A percentile compares a stretch with the other conserved stretches of the same genome.
These are phyloP conservation scores for Fraxinus sp. DNA, from an alignment of 305 asterid species.

Conservation along the genomic window DNA sequence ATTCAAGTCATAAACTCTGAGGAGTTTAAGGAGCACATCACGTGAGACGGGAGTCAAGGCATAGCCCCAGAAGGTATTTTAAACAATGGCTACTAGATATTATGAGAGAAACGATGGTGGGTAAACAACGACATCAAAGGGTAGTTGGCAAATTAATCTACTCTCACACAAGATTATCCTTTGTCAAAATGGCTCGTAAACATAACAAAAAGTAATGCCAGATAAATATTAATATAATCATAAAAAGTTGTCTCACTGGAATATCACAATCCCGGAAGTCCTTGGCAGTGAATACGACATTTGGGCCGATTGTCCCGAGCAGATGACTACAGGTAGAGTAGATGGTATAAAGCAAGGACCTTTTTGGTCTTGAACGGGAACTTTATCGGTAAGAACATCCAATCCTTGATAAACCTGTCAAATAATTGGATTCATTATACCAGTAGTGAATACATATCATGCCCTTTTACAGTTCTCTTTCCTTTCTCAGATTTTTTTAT, in stretches of 20 bases:
- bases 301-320: conserved; percentile 69
- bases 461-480: not conserved
- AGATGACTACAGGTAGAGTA: conserved; percentile 35
- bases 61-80: not conserved
- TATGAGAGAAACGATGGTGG: not conserved
- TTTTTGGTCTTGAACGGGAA: conserved; percentile 61
- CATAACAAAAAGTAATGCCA: not conserved
- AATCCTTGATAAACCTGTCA: conserved; percentile 68
- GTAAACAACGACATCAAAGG: not conserved
- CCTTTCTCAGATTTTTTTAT: not conserved
- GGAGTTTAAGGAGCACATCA: not conserved
- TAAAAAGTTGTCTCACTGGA: conserved; percentile 45
- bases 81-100: not conserved
- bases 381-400: conserved; percentile 87
- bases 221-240: not conserved
- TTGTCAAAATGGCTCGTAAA: not conserved
- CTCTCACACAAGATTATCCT: not conserved
- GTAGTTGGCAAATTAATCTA: not conserved
- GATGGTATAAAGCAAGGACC: conserved; percentile 41
- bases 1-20: not conserved
- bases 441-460: not conserved
- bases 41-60: not conserved
- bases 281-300: conserved; percentile 73
- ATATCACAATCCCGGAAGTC: conserved; percentile 71
- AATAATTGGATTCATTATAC: not conserved